phyloP scores from a whole-genome alignment of 495 filamentous ascomycete genomes.

The Hapsidospora chrysogenum region DNA sequence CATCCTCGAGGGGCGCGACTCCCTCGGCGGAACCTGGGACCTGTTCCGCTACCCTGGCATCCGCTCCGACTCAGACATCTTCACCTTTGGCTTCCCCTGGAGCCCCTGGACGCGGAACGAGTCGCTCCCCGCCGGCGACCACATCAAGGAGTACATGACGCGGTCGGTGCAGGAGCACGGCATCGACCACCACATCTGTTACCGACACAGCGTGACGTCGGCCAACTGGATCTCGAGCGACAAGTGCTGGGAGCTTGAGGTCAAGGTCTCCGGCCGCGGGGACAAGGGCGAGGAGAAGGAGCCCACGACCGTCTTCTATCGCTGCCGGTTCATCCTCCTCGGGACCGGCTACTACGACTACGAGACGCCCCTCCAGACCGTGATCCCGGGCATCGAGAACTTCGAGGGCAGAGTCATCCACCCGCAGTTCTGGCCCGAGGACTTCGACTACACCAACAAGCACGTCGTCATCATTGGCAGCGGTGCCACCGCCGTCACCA shows the following conservation, averaged over 20 bases:
- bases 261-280: constrained; percentile 16
- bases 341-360: constrained; percentile 46
- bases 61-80: constrained; percentile 41
- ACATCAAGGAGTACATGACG: constrained; percentile 39
- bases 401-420: constrained; percentile 30
- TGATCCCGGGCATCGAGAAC: constrained; percentile 30
- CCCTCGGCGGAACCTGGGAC: constrained; percentile 46
- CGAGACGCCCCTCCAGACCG: constrained; percentile 25
- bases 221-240: constrained; percentile 35
- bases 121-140: constrained; percentile 37
- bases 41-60: constrained; percentile 47
- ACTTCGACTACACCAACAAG: constrained; percentile 27
- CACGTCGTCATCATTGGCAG: constrained; percentile 24
- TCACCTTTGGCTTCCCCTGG: constrained; percentile 46
- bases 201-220: constrained; percentile 27
- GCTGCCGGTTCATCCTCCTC: constrained; percentile 31
- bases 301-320: constrained; percentile 12
- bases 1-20: constrained; percentile 37
- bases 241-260: constrained; percentile 27
- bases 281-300: constrained; percentile 5
- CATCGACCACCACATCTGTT: constrained; percentile 39
- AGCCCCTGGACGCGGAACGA: constrained; percentile 34
- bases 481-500: constrained; percentile 28
- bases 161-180: constrained; percentile 33
- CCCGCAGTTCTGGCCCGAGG: constrained; percentile 37